phyloP scores from a whole-genome alignment of 805 yeast species.

The Myxozyma mucilagina region DNA sequence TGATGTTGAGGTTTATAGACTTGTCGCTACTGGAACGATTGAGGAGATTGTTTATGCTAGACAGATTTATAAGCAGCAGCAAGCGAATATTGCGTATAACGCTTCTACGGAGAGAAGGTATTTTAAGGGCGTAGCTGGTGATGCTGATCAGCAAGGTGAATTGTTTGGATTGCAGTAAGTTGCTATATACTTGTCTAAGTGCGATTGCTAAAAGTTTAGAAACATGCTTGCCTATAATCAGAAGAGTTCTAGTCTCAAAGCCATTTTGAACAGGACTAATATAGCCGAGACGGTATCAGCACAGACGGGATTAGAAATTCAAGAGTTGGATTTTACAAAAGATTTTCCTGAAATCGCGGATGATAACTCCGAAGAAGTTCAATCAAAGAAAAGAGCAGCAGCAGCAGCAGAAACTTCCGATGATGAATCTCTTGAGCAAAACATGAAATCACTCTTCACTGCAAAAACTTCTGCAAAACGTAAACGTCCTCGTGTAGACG shows the following conservation, averaged over 20 bases:
- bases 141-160: conserved; percentile 15
- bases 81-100: conserved; percentile 27
- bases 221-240: conserved; percentile 14
- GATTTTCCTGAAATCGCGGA: neutral
- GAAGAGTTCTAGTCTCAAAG: conserved; percentile 5
- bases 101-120: conserved; percentile 25
- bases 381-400: neutral
- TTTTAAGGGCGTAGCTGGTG: conserved; percentile 26
- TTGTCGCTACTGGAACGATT: conserved; percentile 23
- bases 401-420: neutral
- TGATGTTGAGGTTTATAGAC: conserved; percentile 26
- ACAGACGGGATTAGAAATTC: conserved; percentile 5
- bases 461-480: neutral
- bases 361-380: neutral
- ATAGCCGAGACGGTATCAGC: conserved; percentile 23
- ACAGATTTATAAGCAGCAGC: conserved; percentile 30
- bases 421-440: neutral
- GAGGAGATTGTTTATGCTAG: conserved; percentile 29
- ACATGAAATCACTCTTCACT: neutral
- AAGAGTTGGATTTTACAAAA: conserved; percentile 4
- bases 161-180: conserved; percentile 20
- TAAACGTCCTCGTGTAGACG: conserved; percentile 12
- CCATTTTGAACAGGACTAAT: conserved; percentile 21
- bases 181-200: neutral
- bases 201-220: neutral